Evolutionary conservation across 441 rosid species (phyloP).

Genomic region (Gossypium davidsonii): DNA sequence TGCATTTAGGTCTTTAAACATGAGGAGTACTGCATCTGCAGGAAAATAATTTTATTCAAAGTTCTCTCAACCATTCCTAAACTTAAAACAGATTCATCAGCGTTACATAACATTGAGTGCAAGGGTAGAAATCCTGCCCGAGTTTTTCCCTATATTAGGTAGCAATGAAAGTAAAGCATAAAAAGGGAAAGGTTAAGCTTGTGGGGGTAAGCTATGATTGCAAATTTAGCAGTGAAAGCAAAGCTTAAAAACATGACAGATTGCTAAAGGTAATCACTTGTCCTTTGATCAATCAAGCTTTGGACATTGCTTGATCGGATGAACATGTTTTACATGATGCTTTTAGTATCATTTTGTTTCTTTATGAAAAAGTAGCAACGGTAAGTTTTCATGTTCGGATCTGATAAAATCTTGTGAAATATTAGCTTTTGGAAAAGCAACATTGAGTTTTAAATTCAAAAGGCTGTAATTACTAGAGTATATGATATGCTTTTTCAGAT

Average conservation of each 20-base stretch:
- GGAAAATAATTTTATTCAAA: background rate
- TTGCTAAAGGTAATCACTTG: background rate
- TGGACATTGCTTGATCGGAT: background rate
- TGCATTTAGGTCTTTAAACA: background rate
- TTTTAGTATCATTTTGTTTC: background rate
- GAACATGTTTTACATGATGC: background rate
- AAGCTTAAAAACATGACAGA: background rate
- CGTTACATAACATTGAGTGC: too few relatives aligned
- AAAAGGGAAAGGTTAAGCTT: background rate
- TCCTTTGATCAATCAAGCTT: background rate
- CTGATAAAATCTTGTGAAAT: slow-evolving; percentile 5
- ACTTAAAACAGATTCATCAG: too few relatives aligned
- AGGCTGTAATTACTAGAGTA: background rate
- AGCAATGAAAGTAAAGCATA: slow-evolving; percentile 9
- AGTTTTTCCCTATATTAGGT: background rate
- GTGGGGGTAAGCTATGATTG: slow-evolving; percentile 9
- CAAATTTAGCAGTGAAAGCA: background rate
- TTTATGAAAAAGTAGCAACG: background rate
- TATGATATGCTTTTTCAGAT: slow-evolving; percentile 12
- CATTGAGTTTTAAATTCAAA: slow-evolving; percentile 18
- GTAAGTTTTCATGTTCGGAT: background rate
- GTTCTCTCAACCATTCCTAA: too few relatives aligned
- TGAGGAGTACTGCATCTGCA: background rate
- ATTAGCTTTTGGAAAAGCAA: slow-evolving; percentile 30
- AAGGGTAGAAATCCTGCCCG: too few relatives aligned